Conservation (phyloP, 129 eudicot species). For the Deinandra increscens region DNA sequence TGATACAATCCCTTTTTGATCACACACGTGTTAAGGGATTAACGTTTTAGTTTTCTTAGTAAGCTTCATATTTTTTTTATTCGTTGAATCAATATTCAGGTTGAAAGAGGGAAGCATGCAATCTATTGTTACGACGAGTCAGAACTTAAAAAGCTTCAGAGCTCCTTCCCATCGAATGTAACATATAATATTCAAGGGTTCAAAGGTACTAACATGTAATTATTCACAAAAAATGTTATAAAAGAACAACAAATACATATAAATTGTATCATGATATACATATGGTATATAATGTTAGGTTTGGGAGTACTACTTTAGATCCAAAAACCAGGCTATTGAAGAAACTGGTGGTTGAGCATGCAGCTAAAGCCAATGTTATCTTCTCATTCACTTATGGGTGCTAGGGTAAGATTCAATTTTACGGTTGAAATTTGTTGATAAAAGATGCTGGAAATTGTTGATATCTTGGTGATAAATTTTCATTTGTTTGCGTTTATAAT, state of each 20-base stretch:
- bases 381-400: slow-evolving; percentile 97
- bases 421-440: not conserved
- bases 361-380: slow-evolving; percentile 79
- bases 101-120: slow-evolving; percentile 88
- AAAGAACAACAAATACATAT: not conserved
- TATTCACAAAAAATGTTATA: not conserved
- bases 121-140: slow-evolving; percentile 78
- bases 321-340: slow-evolving; percentile 81
- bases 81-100: no score
- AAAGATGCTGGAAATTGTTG: not conserved
- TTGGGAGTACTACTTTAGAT: slow-evolving; percentile 91
- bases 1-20: no score
- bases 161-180: slow-evolving; percentile 80
- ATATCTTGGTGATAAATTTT: slow-evolving; percentile 15
- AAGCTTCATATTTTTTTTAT: no score
- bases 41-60: no score
- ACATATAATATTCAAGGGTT: slow-evolving; percentile 91
- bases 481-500: no score
- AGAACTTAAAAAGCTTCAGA: slow-evolving; percentile 62
- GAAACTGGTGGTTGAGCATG: slow-evolving; percentile 84
- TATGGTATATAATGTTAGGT: slow-evolving; percentile 43
- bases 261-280: not conserved
- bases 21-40: no score
- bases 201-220: slow-evolving; percentile 52
- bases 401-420: slow-evolving; percentile 54